Evolutionary conservation across 169 alveolate species (phyloP), one percentile per base, ranked within the genome.

Genomic region (Eimeria praecox): DNA sequence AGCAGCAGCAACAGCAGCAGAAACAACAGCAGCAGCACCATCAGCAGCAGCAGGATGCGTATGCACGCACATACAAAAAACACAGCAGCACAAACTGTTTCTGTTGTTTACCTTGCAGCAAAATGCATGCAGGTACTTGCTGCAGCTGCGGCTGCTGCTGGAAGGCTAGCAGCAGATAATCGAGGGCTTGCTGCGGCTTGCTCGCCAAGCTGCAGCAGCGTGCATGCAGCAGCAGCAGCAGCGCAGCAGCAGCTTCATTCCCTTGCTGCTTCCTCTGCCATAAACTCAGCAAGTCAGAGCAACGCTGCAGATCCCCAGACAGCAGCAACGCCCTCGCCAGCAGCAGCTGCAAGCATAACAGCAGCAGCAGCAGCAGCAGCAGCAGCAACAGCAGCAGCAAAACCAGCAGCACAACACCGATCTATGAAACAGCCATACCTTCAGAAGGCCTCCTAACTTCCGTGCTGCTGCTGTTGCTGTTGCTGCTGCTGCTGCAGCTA

Each of bases 141-240:
- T 12, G 64, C 89, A 78, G 89, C 33, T 33, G 35, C 22, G 89
- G 89, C 89, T 40, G 52, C 64, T 6, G 40, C 59, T 78, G 64
- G 24, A 78, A 52, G 64, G 89, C 89, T 66, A 40, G 89, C 59
- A 40, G 64, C 89, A 78, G 20, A n/a, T 78, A 40, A 27, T 40
- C 89, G 16, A 78, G 62, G 64, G 66, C 89, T 33, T 40, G 59
- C 64, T 78, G 44, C 4, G 89, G 64, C 89, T 78, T 38, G 22
- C 35, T 38, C 40, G 40, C 59, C 38, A 78, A 40, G 40, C 64
- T 8, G 9, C 22, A 30, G 89, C 89, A 78, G 10, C 89, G 89
- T 27, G 89, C 89, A 44, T 78, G 89, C 89, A 78, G 66, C 66
- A 78, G 59, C 22, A 78, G 89, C 64, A 38, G 89, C 89, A 78